phyloP scores from a whole-genome alignment of 2,329 filamentous ascomycete species.

The Paracamarosporium sp. region DNA sequence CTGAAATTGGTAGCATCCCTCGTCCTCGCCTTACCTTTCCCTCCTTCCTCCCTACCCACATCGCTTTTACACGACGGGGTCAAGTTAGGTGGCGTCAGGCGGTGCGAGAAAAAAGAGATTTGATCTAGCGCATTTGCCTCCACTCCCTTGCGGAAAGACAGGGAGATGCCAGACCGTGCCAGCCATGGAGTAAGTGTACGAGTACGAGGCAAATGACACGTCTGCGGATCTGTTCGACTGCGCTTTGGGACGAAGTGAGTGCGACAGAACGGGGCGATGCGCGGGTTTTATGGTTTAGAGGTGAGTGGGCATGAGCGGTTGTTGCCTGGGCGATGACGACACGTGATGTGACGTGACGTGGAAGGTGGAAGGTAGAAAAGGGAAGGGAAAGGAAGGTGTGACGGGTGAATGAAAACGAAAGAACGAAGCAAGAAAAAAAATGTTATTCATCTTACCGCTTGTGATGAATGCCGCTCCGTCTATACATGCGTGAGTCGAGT shows the following conservation, averaged over 20 bases:
- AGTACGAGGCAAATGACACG: no score
- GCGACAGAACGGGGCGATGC: conserved; percentile 5
- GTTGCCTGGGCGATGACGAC: neutral
- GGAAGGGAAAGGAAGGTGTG: neutral
- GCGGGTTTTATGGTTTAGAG: conserved; percentile 8
- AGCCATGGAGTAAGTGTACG: conserved; percentile 27
- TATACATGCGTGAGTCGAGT: conserved; percentile 30
- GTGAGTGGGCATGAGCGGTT: conserved; percentile 10
- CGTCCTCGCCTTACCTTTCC: conserved; percentile 17
- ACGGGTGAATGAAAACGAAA: neutral
- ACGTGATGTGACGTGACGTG: neutral
- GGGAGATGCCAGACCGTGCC: conserved; percentile 25
- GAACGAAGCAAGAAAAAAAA: neutral
- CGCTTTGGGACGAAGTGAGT: conserved; percentile 26
- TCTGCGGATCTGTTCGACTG: conserved; percentile 39
- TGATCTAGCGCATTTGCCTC: conserved; percentile 31
- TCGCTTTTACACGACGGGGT: neutral
- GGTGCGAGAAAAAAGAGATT: conserved; percentile 7
- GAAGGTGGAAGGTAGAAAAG: conserved; percentile 11
- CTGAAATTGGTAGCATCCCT: conserved; percentile 38
- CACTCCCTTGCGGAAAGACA: no score
- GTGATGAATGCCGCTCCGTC: conserved; percentile 7
- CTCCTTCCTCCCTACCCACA: neutral
- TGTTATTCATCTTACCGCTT: conserved; percentile 10
- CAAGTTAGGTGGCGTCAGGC: conserved; percentile 16